Evolutionary conservation across 2,329 filamentous ascomycete species (phyloP), one percentile per base, ranked within the genome.

Genomic region (Xylaria sp.): DNA sequence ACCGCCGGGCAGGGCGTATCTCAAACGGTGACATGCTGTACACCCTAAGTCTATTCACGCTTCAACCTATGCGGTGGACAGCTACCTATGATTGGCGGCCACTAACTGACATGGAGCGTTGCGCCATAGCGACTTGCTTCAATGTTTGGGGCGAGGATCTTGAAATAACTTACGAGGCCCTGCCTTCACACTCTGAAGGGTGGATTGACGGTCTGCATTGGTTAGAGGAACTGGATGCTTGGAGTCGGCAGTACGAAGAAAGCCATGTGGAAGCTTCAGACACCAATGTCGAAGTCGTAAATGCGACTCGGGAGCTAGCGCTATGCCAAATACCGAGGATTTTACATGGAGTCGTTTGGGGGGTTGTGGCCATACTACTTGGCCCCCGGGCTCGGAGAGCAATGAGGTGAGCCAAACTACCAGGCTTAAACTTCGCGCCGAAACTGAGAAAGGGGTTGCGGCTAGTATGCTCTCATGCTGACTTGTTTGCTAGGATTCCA

Each of bases 1-100:
- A 91, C 76, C 85, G 85, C 57, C 82, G 84, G 56, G 80, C 85
- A 0, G 87, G 87, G 34, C 86, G 86, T 72, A 91, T 92, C 70
- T 82, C 82, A 2, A 86, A 91, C 52, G 82, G 85, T 13, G 90
- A 92, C 70, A 84, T 91, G 82, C 82, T 92, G 0, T 91, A 90
- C 77, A 91, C 90, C 0, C 82, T 92, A 0, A 82, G 84, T n/a
- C 78, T 90, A 0, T 90, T 90, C 72, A 83, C 86, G 0, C 78
- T 87, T 2, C 85, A 91, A 69, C 86, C 87, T 0, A 77, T 84
- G 12, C 79, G 83, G 5, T 90, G 88, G 82, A 83, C 88, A 10
- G 72, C 82, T 5, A 75, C 75, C 6, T 87, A 85, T 70, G 89
- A 91, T 74, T 91, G 89, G 89, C 82, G 89, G 3, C 37, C 77